A percentile compares a stretch with the other conserved stretches of the same genome.
These are phyloP conservation scores for Vanderwaltozyma yarrowii DNA, from an alignment of 805 yeast species.

Conservation along the genomic window DNA sequence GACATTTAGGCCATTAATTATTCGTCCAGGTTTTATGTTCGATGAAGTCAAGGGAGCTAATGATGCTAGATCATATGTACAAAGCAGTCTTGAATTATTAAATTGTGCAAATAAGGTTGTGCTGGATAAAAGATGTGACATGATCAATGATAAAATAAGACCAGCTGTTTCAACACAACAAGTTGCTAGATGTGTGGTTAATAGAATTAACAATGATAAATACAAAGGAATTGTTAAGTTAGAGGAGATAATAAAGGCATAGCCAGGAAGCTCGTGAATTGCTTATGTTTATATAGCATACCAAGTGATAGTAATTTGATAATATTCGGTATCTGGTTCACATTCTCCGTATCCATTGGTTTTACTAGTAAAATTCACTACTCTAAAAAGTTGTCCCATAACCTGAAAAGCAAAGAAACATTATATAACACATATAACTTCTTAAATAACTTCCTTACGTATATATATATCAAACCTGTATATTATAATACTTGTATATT, in stretches of 20 bases:
- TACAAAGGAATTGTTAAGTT: conserved; percentile 46
- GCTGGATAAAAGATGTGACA: conserved; percentile 30
- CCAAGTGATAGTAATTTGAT: too few species aligned
- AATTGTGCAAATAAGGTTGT: conserved; percentile 36
- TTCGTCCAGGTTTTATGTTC: conserved; percentile 80
- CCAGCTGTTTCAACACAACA: conserved; percentile 59
- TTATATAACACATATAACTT: too few species aligned
- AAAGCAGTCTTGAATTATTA: conserved; percentile 34
- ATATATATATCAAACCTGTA: too few species aligned
- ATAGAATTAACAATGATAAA: conserved; percentile 41
- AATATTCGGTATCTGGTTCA: too few species aligned
- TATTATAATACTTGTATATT: too few species aligned
- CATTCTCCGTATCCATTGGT: too few species aligned
- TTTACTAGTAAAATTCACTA: too few species aligned
- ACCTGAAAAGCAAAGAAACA: too few species aligned
- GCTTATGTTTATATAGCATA: not conserved
- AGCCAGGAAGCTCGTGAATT: not conserved
- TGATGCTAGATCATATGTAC: conserved; percentile 25
- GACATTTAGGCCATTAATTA: conserved; percentile 45
- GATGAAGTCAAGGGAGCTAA: conserved; percentile 34
- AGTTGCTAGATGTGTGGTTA: conserved; percentile 51
- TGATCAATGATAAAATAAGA: conserved; percentile 40
- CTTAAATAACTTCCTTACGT: too few species aligned
- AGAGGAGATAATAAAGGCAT: conserved; percentile 34
- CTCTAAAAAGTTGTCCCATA: too few species aligned